phyloP scores from a whole-genome alignment of 1,284 basidiomycete species.

The Melampsora abietis-canadensis region DNA sequence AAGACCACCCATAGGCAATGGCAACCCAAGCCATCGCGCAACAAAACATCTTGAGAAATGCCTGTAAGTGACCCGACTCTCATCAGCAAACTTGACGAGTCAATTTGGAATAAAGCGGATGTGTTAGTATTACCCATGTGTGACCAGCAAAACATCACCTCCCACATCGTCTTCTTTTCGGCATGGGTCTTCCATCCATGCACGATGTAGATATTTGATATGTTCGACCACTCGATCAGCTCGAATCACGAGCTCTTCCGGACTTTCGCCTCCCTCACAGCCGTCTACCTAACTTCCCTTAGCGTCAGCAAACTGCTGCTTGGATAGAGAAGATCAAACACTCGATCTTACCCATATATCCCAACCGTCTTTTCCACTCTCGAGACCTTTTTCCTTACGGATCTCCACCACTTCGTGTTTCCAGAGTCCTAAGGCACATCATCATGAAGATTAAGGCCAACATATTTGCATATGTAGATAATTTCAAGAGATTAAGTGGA shows the following conservation, averaged over 20 bases:
- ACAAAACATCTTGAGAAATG: slow-evolving; percentile 46
- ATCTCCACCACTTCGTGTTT: slow-evolving; percentile 30
- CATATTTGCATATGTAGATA: slow-evolving; percentile 45
- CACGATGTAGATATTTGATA: slow-evolving; percentile 44
- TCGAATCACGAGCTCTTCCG: neutral
- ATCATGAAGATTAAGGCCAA: neutral
- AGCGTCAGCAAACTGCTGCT: neutral
- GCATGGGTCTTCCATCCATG: slow-evolving; percentile 45
- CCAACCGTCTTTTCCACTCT: slow-evolving; percentile 42
- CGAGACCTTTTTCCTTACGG: neutral
- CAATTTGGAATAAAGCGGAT: slow-evolving; percentile 44
- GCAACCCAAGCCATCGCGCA: slow-evolving; percentile 48
- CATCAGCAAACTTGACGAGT: neutral
- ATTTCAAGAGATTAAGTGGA: slow-evolving; percentile 41
- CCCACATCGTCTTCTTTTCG: slow-evolving; percentile 47
- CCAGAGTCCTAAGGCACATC: slow-evolving; percentile 37
- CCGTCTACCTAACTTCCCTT: slow-evolving; percentile 17
- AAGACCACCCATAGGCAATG: slow-evolving; percentile 46
- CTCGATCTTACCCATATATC: slow-evolving; percentile 47
- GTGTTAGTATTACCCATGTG: slow-evolving; percentile 49
- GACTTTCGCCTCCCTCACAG: slow-evolving; percentile 39
- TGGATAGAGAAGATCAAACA: too few species aligned
- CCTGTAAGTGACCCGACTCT: neutral
- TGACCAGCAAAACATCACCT: slow-evolving; percentile 49
- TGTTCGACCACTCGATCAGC: slow-evolving; percentile 44